Conservation (phyloP, 2,329 filamentous ascomycete species). For the Curvularia spicifera region DNA sequence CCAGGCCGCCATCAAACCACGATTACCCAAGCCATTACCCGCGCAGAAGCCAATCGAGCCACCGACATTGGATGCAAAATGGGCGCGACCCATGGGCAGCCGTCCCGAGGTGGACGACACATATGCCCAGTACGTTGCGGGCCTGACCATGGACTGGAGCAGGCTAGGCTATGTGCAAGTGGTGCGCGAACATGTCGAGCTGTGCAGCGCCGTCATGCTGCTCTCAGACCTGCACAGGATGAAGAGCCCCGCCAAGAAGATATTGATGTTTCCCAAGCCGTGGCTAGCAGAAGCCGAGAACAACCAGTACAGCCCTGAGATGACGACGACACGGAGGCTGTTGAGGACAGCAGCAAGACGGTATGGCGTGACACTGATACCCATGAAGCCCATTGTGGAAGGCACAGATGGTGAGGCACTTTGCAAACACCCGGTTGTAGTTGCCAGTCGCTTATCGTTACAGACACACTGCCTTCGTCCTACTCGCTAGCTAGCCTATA, state of each 20-base stretch:
- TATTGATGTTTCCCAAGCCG: conserved; percentile 54
- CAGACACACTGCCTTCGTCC: conserved; percentile 42
- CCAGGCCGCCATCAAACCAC: conserved; percentile 71
- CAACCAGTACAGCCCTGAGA: conserved; percentile 50
- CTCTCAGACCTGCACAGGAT: conserved; percentile 55
- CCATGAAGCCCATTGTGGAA: conserved; percentile 51
- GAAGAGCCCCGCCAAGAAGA: conserved; percentile 54
- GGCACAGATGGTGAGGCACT: conserved; percentile 38
- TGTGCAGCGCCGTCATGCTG: conserved; percentile 60
- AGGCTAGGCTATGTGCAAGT: conserved; percentile 57
- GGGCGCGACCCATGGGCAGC: conserved; percentile 42
- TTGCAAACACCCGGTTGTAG: not conserved
- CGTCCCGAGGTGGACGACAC: conserved; percentile 39
- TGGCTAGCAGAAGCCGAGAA: conserved; percentile 48
- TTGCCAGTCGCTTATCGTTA: conserved; percentile 10
- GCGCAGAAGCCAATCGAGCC: conserved; percentile 41
- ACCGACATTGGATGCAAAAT: conserved; percentile 47
- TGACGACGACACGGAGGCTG: conserved; percentile 54
- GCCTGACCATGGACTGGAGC: conserved; percentile 53
- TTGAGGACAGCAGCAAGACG: conserved; percentile 54
- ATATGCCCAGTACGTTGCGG: conserved; percentile 42
- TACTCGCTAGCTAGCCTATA: conserved; percentile 57
- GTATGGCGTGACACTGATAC: conserved; percentile 54
- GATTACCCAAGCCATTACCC: conserved; percentile 51
- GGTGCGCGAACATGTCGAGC: conserved; percentile 52